phyloP scores from a whole-genome alignment of 2,329 filamentous ascomycete species.

The Ceratocystis cubensis region DNA sequence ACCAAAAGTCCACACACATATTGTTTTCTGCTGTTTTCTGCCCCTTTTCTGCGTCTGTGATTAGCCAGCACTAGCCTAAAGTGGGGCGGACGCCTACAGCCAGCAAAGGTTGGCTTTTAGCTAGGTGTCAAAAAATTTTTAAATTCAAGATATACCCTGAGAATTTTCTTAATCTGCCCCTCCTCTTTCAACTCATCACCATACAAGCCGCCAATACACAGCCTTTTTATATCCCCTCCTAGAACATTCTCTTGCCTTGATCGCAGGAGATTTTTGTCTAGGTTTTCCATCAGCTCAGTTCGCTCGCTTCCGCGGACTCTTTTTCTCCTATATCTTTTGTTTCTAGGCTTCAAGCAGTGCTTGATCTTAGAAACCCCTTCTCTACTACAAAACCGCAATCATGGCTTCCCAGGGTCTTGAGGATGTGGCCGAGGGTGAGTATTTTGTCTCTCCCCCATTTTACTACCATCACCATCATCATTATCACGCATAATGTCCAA shows the following conservation, averaged over 20 bases:
- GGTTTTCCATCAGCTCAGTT: constrained; percentile 23
- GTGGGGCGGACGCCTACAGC: constrained; percentile 14
- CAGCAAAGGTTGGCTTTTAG: constrained; percentile 4
- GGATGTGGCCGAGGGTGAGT: constrained; percentile 87
- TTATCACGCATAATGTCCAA: not conserved
- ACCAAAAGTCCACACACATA: constrained; percentile 21
- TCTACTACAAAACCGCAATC: constrained; percentile 54
- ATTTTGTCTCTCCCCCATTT: not conserved
- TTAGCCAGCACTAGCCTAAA: constrained; percentile 15
- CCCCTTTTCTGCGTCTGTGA: constrained; percentile 5
- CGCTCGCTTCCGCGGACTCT: constrained; percentile 24
- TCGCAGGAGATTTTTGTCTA: constrained; percentile 41
- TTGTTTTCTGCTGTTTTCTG: constrained; percentile 3
- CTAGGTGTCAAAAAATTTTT: constrained; percentile 8
- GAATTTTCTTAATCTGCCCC: constrained; percentile 17
- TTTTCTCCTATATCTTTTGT: constrained; percentile 28
- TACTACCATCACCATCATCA: not conserved
- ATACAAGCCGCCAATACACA: constrained; percentile 8
- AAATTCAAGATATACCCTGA: constrained; percentile 13
- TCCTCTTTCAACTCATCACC: constrained; percentile 10
- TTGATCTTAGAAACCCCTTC: constrained; percentile 55
- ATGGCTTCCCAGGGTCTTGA: constrained; percentile 99
- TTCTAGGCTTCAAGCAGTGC: constrained; percentile 64
- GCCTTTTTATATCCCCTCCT: constrained; percentile 27
- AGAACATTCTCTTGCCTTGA: constrained; percentile 33